Percentiles rank a stretch among this genome's conserved stretches.
Conservation (phyloP, 805 yeast species). For the Yarrowia sp. region DNA sequence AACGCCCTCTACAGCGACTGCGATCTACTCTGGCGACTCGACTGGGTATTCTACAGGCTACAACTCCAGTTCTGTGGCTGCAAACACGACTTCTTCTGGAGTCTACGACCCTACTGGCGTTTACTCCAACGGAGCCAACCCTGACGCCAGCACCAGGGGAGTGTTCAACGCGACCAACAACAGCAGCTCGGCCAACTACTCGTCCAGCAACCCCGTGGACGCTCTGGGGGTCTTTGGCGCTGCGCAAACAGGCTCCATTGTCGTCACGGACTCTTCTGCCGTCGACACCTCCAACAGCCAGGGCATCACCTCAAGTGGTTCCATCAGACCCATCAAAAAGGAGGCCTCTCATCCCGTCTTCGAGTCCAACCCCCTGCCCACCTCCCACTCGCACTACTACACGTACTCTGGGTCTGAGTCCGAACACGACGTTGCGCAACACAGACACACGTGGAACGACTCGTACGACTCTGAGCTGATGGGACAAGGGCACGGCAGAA, state of each 20-base stretch:
- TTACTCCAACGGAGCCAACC: background rate
- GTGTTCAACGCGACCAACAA: background rate
- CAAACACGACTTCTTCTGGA: background rate
- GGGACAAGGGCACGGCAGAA: constrained; percentile 4
- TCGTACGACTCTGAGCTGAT: constrained; percentile 17
- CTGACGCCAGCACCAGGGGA: background rate
- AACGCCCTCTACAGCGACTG: background rate
- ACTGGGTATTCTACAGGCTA: background rate
- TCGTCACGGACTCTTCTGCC: background rate
- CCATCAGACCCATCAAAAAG: constrained; percentile 17
- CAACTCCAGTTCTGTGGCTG: background rate
- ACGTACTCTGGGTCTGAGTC: constrained; percentile 8
- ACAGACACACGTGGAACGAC: constrained; percentile 25
- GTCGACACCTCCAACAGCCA: background rate
- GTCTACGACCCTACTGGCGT: constrained; percentile 11
- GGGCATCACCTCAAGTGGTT: constrained; percentile 6
- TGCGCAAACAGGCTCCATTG: background rate
- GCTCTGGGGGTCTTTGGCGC: constrained; percentile 11
- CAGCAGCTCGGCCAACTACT: background rate
- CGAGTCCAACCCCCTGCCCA: background rate
- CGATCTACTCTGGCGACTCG: background rate
- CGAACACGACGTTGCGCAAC: background rate
- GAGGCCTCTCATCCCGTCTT: constrained; percentile 12
- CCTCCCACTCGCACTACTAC: constrained; percentile 5
- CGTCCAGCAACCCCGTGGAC: background rate